Evolutionary conservation across 306 rosid species (phyloP), one percentile per base, ranked within the genome.

Genomic region (Carpinus viminea): DNA sequence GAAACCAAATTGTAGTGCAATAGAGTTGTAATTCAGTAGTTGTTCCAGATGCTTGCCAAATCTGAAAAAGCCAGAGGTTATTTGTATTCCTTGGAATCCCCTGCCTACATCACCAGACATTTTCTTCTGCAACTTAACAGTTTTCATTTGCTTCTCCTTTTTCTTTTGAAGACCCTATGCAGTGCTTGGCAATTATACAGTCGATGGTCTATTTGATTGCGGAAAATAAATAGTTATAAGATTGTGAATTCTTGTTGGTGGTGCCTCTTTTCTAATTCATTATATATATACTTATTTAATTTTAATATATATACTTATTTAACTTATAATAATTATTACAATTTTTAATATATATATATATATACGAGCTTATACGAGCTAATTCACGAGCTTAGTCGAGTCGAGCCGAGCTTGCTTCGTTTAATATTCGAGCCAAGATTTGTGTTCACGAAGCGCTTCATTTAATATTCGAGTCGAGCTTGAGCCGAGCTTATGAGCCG

Each of bases 131-230:
- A 34, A 47, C 47, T 34, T 0, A 3, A 64, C 47, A 10, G 16
- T 64, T 64, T 64, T 64, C 70, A 34, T 36, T 34, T 61, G 68
- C 15, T 61, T 61, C 68, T 64, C 47, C 46, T 17, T 36, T 64
- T 34, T 11, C 5, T 64, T 28, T 41, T 41, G 45, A 16, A 31
- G 28, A 28, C 26, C 34, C 68, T 5, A 61, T 13, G 1, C 28
- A 28, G 36, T 28, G 43, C 36, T 61, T 61, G 20, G 26, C 18
- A 18, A 55, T 55, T 21, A 9, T 10, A 57, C 31, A 2, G 13
- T 20, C 7, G 8, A 9, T 21, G 20, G 34, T 57, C 11, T 8
- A n/a, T 56, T 56, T 21, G 2, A 56, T 21, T n/a, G 28, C 12
- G 3, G 12, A 56, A 20, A 15, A 60, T 24, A 26, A 24, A 26